phyloP scores from a whole-genome alignment of 2,329 filamentous ascomycete species.

The Diaporthe capsici region DNA sequence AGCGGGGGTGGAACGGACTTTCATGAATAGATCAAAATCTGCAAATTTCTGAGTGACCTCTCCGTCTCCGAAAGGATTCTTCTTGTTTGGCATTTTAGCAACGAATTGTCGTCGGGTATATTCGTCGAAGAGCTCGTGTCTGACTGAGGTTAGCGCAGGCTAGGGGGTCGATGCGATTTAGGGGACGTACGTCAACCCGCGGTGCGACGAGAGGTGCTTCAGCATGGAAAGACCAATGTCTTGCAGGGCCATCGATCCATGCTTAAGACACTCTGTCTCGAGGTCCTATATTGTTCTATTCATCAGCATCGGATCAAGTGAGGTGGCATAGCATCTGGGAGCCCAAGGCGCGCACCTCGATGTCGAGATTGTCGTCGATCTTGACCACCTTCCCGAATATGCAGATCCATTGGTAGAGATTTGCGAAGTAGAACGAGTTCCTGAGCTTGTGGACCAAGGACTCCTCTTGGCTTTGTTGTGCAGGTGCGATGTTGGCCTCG shows the following conservation, averaged over 20 bases:
- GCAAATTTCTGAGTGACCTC: conserved; percentile 81
- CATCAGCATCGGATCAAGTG: conserved; percentile 13
- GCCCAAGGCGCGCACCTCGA: conserved; percentile 75
- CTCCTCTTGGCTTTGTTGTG: conserved; percentile 47
- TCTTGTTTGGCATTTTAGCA: conserved; percentile 78
- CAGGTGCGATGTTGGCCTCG: conserved; percentile 56
- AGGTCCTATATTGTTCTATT: conserved; percentile 73
- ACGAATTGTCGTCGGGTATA: conserved; percentile 91
- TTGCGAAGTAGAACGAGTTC: conserved; percentile 96
- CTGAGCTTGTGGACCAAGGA: conserved; percentile 77
- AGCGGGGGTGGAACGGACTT: conserved; percentile 62
- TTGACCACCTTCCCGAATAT: conserved; percentile 92
- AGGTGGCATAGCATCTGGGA: not conserved
- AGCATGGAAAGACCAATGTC: conserved; percentile 89
- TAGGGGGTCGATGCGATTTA: conserved; percentile 15
- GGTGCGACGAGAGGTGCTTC: conserved; percentile 94
- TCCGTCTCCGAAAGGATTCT: conserved; percentile 87
- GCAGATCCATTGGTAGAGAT: conserved; percentile 92
- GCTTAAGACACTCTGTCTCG: conserved; percentile 89
- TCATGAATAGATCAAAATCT: conserved; percentile 86
- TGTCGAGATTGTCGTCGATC: conserved; percentile 88
- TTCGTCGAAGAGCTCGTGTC: conserved; percentile 90
- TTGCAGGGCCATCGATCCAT: conserved; percentile 79
- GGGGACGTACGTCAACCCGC: conserved; percentile 84
- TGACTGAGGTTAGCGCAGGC: conserved; percentile 54